phyloP scores from a whole-genome alignment of 805 yeast species.

The Cyberlindnera nakhonratchasimensis region DNA sequence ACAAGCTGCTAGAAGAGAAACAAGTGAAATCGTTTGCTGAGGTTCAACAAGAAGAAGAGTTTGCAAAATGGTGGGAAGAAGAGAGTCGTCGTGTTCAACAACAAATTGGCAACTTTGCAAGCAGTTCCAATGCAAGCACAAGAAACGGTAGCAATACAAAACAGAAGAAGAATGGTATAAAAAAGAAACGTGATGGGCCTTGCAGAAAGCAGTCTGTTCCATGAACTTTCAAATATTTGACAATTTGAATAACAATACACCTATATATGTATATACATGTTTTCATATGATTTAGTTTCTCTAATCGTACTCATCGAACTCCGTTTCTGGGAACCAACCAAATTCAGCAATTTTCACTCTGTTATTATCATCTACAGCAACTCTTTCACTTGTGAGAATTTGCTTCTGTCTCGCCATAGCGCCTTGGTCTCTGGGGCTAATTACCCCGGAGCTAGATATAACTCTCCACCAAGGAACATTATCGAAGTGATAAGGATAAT shows the following conservation, averaged over 20 bases:
- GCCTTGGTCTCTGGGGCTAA: slow-evolving; percentile 47
- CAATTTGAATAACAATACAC: background rate
- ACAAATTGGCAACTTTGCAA: slow-evolving; percentile 24
- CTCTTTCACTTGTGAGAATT: slow-evolving; percentile 45
- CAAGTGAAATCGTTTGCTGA: slow-evolving; percentile 53
- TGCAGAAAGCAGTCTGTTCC: slow-evolving; percentile 18
- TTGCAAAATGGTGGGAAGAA: slow-evolving; percentile 84
- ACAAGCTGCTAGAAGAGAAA: slow-evolving; percentile 34
- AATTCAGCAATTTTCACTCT: slow-evolving; percentile 40
- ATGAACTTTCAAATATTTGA: background rate
- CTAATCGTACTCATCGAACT: slow-evolving; percentile 25
- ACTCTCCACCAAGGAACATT: slow-evolving; percentile 69
- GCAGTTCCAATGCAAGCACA: background rate
- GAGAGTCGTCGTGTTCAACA: slow-evolving; percentile 66
- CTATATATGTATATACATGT: background rate
- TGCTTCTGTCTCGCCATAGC: slow-evolving; percentile 47
- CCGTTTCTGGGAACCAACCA: slow-evolving; percentile 68
- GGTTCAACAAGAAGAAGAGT: slow-evolving; percentile 76
- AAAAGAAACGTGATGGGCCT: slow-evolving; percentile 8
- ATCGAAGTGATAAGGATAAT: slow-evolving; percentile 13
- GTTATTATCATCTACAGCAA: slow-evolving; percentile 31
- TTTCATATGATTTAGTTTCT: background rate
- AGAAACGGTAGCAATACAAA: background rate
- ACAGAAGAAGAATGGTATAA: slow-evolving; percentile 5
- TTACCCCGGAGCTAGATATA: slow-evolving; percentile 56